Conservation (phyloP, 169 alveolate species). For the Eimeria falciformis region DNA sequence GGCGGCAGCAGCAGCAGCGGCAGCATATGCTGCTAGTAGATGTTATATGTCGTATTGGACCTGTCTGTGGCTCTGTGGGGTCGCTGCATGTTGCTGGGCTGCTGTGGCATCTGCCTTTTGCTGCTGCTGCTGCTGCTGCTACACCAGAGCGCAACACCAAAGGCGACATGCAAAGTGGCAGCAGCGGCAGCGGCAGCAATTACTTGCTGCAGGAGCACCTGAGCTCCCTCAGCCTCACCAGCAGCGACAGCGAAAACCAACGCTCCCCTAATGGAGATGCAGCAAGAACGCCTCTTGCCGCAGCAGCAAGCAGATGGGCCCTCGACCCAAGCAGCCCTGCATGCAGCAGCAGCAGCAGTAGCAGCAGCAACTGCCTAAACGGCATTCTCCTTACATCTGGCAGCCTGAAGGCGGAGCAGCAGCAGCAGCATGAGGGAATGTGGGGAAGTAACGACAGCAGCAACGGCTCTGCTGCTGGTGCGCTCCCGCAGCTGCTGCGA, state of each 20-base stretch:
- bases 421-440: conserved; percentile 11
- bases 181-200: conserved; percentile 43
- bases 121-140: conserved; percentile 49
- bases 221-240: conserved; percentile 11
- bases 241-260: conserved; percentile 61
- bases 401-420: not conserved
- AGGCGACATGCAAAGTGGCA: not conserved
- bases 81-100: conserved; percentile 50
- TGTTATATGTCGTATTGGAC: conserved; percentile 49
- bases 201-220: conserved; percentile 55
- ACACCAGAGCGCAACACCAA: conserved; percentile 9
- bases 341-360: conserved; percentile 57
- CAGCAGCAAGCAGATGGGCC: not conserved
- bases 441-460: conserved; percentile 19
- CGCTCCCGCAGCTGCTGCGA: conserved; percentile 37
- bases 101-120: conserved; percentile 60
- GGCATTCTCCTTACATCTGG: conserved; percentile 6
- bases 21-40: conserved; percentile 66
- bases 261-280: not conserved
- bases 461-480: not conserved
- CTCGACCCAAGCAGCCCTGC: conserved; percentile 29
- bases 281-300: conserved; percentile 16
- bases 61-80: conserved; percentile 61
- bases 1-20: not conserved
- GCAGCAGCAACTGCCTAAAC: conserved; percentile 42